Evolutionary conservation across 2,329 filamentous ascomycete genomes (phyloP).

Genomic region (Alternaria ethzedia): DNA sequence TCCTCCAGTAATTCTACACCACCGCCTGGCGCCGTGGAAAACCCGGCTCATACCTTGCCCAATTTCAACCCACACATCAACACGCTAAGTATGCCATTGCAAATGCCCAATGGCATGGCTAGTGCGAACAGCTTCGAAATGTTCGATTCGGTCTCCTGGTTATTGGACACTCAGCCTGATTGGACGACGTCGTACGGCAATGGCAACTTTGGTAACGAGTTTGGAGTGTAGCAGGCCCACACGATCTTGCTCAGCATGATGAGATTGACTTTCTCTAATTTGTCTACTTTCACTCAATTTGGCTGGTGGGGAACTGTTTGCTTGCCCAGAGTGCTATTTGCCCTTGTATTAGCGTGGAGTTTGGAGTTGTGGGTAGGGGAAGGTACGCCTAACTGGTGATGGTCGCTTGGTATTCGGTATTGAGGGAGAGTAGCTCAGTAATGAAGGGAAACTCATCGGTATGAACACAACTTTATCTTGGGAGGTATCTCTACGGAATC

Average conservation of each 20-base stretch:
- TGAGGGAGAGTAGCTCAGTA: neutral
- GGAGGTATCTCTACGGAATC: neutral
- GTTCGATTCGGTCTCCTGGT: conserved; percentile 93
- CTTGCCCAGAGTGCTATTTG: neutral
- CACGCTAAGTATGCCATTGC: conserved; percentile 58
- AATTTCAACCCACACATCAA: conserved; percentile 48
- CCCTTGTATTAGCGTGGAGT: conserved; percentile 8
- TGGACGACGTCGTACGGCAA: conserved; percentile 37
- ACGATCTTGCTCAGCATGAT: neutral
- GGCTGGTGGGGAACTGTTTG: neutral
- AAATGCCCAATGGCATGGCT: conserved; percentile 62
- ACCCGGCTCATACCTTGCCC: conserved; percentile 41
- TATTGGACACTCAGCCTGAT: conserved; percentile 74
- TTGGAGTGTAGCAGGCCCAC: conserved; percentile 29
- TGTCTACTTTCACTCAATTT: neutral
- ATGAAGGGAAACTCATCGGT: neutral
- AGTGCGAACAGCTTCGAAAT: conserved; percentile 65
- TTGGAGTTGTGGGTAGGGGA: neutral
- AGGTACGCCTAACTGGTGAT: neutral
- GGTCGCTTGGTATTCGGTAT: neutral
- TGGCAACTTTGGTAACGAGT: conserved; percentile 39
- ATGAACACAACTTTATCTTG: neutral
- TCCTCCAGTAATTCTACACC: conserved; percentile 68
- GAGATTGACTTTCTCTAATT: neutral
- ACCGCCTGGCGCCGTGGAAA: conserved; percentile 54